Evolutionary conservation across 148 eudicot genomes (phyloP).

Genomic region (Dysphania ambrosioides): DNA sequence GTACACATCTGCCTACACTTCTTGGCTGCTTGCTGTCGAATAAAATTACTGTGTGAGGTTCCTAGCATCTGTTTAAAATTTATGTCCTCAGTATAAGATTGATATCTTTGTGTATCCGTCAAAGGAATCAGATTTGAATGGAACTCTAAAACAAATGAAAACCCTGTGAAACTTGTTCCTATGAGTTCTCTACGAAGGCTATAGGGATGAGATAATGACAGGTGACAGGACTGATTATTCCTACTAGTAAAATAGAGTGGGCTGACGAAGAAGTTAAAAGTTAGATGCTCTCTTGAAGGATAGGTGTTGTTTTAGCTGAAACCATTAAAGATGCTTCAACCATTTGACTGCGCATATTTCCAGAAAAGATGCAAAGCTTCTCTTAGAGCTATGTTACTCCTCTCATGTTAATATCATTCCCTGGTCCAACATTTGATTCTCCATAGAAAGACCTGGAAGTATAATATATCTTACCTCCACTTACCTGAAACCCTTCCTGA

Average conservation of each 20-base stretch:
- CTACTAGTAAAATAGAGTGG: slow-evolving; percentile 21
- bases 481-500: not conserved
- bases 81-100: not conserved
- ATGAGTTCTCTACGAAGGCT: slow-evolving; percentile 3
- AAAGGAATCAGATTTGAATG: slow-evolving; percentile 5
- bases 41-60: not conserved
- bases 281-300: slow-evolving; percentile 27
- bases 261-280: slow-evolving; percentile 25
- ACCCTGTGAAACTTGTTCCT: not conserved
- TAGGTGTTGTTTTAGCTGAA: slow-evolving; percentile 18
- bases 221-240: slow-evolving; percentile 18
- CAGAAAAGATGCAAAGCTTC: slow-evolving; percentile 39
- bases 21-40: slow-evolving; percentile 4
- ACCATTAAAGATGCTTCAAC: slow-evolving; percentile 21
- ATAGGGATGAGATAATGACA: slow-evolving; percentile 14
- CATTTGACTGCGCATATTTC: slow-evolving; percentile 14
- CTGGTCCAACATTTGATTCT: slow-evolving; percentile 25
- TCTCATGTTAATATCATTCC: slow-evolving; percentile 31
- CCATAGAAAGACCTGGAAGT: not conserved
- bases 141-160: not conserved
- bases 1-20: not conserved
- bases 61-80: not conserved
- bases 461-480: slow-evolving; percentile 1
- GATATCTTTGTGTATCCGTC: not conserved
- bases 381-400: slow-evolving; percentile 23